Evolutionary conservation across 179 eudicot genomes (phyloP), one percentile per base, ranked within the genome.

Genomic region (Vitellaria paradoxa): DNA sequence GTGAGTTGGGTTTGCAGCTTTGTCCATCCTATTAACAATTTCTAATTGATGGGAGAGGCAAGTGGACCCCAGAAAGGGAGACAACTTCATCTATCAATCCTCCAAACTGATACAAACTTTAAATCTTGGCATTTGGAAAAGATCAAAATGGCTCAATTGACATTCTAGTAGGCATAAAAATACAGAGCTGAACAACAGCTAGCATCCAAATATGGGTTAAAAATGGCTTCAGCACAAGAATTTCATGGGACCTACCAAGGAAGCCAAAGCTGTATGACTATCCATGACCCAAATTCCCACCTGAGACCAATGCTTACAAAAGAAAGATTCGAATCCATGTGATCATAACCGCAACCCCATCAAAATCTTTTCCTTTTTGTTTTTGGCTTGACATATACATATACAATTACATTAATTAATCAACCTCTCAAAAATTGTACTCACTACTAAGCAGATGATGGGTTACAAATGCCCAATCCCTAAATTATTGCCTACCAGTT

Each of bases 31-130:
- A n/a, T n/a, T n/a, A 26, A 24, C 7, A 20, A 20, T 53, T 52
- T 70, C 46, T 70, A 7, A 52, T 53, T 70, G 30, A 70, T 49
- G 46, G 12, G 46, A 53, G 21, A 53, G 15, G 2, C 9, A 50
- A 4, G 74, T 15, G 23, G 74, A 47, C 57, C 74, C 55, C 59
- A 53, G 7, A 2, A 8, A 24, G 14, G 10, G 26, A 13, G 23
- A 23, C 15, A 70, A 50, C 62, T 6, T 15, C 10, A 47, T 14
- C 60, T 20, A 9, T 0, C 15, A 40, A 14, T 42, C 70, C 12
- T 49, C 59, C n/a, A 23, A 69, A 69, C 23, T 46, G 55, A 17
- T 42, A 47, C 75, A 49, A 23, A 78, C 21, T 70, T 49, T 68
- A 47, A 59, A n/a, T 37, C 71, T 53, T 30, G 14, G 15, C 12